Evolutionary conservation across 2,329 filamentous ascomycete species (phyloP).

Genomic region (Huntiella moniliformis): DNA sequence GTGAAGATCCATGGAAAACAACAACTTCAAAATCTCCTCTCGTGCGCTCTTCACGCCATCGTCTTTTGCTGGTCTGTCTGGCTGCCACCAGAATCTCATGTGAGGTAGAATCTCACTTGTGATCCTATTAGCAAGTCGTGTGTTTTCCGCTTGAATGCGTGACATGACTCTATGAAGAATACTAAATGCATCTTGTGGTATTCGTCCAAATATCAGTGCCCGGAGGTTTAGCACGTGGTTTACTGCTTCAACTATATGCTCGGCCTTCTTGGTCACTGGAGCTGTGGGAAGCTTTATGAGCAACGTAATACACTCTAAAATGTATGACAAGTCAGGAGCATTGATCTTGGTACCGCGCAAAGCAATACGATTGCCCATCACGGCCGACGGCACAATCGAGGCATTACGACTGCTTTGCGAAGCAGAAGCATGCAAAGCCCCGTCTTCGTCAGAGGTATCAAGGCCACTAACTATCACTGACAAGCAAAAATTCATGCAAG

Average conservation of each 20-base stretch:
- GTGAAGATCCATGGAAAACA: conserved; percentile 48
- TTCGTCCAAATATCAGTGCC: conserved; percentile 36
- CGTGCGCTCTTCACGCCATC: conserved; percentile 44
- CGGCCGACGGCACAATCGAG: conserved; percentile 14
- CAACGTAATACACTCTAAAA: conserved; percentile 45
- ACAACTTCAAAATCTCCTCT: conserved; percentile 58
- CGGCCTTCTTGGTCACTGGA: conserved; percentile 26
- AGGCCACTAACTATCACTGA: conserved; percentile 37
- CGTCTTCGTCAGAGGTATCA: conserved; percentile 20
- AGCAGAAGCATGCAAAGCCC: conserved; percentile 12
- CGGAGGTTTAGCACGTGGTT: conserved; percentile 38
- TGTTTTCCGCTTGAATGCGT: conserved; percentile 48
- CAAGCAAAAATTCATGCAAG: conserved; percentile 52
- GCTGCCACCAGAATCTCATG: conserved; percentile 59
- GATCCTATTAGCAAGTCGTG: conserved; percentile 39
- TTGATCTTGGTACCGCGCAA: conserved; percentile 11
- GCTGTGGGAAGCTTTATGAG: conserved; percentile 49
- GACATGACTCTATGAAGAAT: conserved; percentile 54
- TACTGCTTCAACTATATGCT: background rate
- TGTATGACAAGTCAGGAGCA: conserved; percentile 23
- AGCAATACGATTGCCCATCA: conserved; percentile 5
- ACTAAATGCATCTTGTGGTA: conserved; percentile 56
- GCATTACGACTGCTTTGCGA: conserved; percentile 18
- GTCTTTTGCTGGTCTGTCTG: conserved; percentile 43
- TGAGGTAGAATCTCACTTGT: conserved; percentile 47